Evolutionary conservation across 306 rosid species (phyloP).

Genomic region (Cicer judaicum): DNA sequence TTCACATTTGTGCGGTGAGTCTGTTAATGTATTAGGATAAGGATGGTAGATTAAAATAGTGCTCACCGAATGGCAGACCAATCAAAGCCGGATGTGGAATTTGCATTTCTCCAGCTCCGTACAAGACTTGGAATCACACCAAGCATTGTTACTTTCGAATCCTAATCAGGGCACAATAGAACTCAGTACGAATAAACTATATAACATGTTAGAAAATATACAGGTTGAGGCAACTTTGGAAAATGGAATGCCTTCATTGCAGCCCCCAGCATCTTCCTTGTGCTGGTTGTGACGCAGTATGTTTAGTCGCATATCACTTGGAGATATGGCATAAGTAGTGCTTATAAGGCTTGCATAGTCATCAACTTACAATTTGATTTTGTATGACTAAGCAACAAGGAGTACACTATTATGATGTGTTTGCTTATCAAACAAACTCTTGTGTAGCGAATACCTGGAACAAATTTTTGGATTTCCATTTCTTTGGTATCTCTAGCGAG

Average conservation of each 20-base stretch:
- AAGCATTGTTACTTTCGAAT: conserved; percentile 93
- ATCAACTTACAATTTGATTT: no score
- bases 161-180: conserved; percentile 43
- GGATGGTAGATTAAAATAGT: conserved; percentile 24
- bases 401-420: conserved; percentile 19
- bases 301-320: no score
- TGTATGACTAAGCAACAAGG: not conserved
- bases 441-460: not conserved
- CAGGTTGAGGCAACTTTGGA: no score
- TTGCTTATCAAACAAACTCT: conserved; percentile 1
- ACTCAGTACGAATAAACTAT: conserved; percentile 22
- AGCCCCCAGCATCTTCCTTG: not conserved
- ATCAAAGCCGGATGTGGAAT: conserved; percentile 71
- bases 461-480: conserved; percentile 7
- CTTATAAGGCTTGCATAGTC: no score
- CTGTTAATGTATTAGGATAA: conserved; percentile 25
- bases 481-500: not conserved
- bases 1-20: conserved; percentile 30
- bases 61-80: conserved; percentile 93
- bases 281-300: not conserved
- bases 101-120: conserved; percentile 83
- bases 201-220: not conserved
- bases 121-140: conserved; percentile 96
- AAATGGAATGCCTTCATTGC: not conserved
- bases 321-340: no score